Percentiles rank a stretch among this genome's conserved stretches.
These are phyloP conservation scores for Boletus sp. DNA, from an alignment of 768 basidiomycete genomes.

Conservation along the genomic window DNA sequence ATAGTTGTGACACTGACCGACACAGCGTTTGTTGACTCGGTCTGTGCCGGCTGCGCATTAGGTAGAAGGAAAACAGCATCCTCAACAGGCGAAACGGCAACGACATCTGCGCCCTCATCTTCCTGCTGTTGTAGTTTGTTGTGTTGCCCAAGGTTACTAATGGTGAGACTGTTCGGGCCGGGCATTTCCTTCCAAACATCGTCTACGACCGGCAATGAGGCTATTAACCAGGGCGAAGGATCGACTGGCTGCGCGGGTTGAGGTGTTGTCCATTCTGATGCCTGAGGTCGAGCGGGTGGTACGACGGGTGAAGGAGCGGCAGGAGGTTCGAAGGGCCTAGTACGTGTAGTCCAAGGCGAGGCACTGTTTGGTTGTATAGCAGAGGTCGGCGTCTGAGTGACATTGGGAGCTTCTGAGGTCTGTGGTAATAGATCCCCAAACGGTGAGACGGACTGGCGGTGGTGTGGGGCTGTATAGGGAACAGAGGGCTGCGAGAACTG, in stretches of 20 bases:
- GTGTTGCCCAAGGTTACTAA: slow-evolving; percentile 58
- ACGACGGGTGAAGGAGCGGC: slow-evolving; percentile 17
- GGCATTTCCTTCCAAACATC: slow-evolving; percentile 47
- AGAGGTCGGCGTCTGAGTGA: slow-evolving; percentile 22
- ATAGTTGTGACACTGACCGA: not conserved
- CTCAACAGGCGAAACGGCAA: slow-evolving; percentile 19
- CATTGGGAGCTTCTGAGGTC: slow-evolving; percentile 13
- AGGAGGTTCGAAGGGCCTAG: slow-evolving; percentile 21
- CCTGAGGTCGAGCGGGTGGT: slow-evolving; percentile 23
- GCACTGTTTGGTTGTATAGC: slow-evolving; percentile 20
- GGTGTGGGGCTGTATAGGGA: slow-evolving; percentile 20
- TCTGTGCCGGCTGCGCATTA: slow-evolving; percentile 11
- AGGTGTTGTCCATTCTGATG: slow-evolving; percentile 39
- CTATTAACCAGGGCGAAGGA: slow-evolving; percentile 55
- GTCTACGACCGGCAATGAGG: slow-evolving; percentile 45
- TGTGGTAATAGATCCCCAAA: slow-evolving; percentile 23
- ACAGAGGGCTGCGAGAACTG: slow-evolving; percentile 22
- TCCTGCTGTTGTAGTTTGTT: slow-evolving; percentile 49
- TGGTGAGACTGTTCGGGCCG: slow-evolving; percentile 51
- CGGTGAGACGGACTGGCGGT: slow-evolving; percentile 21
- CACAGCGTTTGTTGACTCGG: slow-evolving; percentile 12
- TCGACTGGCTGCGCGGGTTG: slow-evolving; percentile 32
- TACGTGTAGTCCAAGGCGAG: slow-evolving; percentile 25
- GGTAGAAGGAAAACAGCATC: slow-evolving; percentile 16
- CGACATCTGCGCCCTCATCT: slow-evolving; percentile 19